A percentile compares a stretch with the other conserved stretches of the same genome.
These are phyloP conservation scores for Elasticomyces elasticus DNA, from an alignment of 495 filamentous ascomycete species.

Conservation along the genomic window DNA sequence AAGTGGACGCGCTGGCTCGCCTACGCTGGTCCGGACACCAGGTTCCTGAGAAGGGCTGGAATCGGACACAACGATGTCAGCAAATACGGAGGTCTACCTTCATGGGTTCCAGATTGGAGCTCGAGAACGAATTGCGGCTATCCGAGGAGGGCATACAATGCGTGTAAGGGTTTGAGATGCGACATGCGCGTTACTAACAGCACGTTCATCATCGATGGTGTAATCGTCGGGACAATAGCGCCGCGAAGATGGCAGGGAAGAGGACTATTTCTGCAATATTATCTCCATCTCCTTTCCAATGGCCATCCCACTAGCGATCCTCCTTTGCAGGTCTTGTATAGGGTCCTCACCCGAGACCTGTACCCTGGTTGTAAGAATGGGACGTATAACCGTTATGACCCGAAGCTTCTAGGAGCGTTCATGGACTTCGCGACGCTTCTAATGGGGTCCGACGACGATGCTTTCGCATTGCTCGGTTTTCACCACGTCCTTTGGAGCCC, in stretches of 20 bases:
- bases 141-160: not conserved
- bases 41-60: not conserved
- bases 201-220: not conserved
- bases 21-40: not conserved
- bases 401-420: not conserved
- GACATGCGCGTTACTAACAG: not conserved
- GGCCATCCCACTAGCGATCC: not conserved
- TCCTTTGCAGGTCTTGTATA: not conserved
- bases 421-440: not conserved
- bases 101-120: not conserved
- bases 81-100: not conserved
- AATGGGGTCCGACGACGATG: not conserved
- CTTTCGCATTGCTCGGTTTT: not conserved
- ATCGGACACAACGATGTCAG: not conserved
- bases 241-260: not conserved
- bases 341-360: not conserved
- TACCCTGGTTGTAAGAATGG: not conserved
- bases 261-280: not conserved
- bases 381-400: not conserved
- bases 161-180: not conserved
- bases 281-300: not conserved
- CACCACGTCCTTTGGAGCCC: not conserved
- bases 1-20: not conserved
- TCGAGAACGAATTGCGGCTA: not conserved
- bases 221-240: not conserved